Evolutionary conservation across 495 filamentous ascomycete genomes (phyloP).

Genomic region (Aspergillus indologenus): DNA sequence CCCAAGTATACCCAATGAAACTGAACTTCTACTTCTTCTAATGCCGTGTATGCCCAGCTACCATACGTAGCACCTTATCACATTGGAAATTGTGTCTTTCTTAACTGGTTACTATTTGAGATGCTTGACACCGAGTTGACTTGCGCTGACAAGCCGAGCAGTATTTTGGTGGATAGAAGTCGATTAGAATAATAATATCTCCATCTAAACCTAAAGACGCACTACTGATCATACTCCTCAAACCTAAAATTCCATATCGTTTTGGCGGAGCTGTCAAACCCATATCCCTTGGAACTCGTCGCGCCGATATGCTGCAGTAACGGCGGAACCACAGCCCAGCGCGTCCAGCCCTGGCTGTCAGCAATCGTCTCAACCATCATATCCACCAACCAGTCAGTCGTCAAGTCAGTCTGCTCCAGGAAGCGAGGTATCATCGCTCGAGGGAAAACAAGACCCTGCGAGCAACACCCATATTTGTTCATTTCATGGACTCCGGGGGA

Average conservation of each 20-base stretch:
- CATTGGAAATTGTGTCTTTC: too few relatives aligned
- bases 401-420: slow-evolving; percentile 21
- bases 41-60: too few relatives aligned
- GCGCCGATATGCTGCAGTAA: slow-evolving; percentile 51
- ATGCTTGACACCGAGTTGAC: too few relatives aligned
- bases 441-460: slow-evolving; percentile 42
- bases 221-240: slow-evolving; percentile 25
- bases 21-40: too few relatives aligned
- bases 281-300: slow-evolving; percentile 31
- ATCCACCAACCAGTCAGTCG: slow-evolving; percentile 29
- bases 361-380: slow-evolving; percentile 48
- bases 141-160: too few relatives aligned
- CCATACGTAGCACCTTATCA: too few relatives aligned
- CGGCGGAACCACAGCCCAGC: slow-evolving; percentile 51
- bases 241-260: slow-evolving; percentile 44
- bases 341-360: slow-evolving; percentile 26
- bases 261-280: slow-evolving; percentile 27
- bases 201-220: too few relatives aligned
- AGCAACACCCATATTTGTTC: slow-evolving; percentile 51
- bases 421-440: slow-evolving; percentile 27
- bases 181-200: too few relatives aligned
- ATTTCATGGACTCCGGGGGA: slow-evolving; percentile 42
- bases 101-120: too few relatives aligned
- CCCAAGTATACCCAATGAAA: too few relatives aligned
- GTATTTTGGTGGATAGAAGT: too few relatives aligned